A percentile compares a stretch with the other conserved stretches of the same genome.
Conservation (phyloP, 192 early-diverging fungal genomes). For the Funneliformis geosporum region DNA sequence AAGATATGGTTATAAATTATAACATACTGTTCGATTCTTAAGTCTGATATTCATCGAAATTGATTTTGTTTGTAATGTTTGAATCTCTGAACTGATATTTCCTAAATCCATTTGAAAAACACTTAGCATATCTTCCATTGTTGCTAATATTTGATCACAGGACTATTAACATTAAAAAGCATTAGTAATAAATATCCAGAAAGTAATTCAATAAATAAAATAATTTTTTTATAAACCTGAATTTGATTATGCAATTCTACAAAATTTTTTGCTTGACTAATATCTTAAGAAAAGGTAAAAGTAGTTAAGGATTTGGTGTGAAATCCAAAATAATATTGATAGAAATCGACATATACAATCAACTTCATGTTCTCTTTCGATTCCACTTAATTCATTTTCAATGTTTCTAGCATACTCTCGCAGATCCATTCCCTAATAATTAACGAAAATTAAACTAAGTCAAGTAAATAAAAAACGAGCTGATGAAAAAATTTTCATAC, state of each 20-base stretch:
- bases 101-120: constrained; percentile 89
- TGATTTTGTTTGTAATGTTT: constrained; percentile 81
- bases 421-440: constrained; percentile 76
- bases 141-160: constrained; percentile 78
- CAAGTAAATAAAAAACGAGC: not conserved
- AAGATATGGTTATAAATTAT: constrained; percentile 29
- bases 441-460: not conserved
- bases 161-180: constrained; percentile 34
- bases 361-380: constrained; percentile 71
- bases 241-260: constrained; percentile 67
- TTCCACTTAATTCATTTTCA: constrained; percentile 66
- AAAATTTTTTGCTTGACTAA: constrained; percentile 58
- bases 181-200: constrained; percentile 1
- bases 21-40: constrained; percentile 76
- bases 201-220: constrained; percentile 11
- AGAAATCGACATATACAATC: constrained; percentile 47
- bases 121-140: constrained; percentile 83
- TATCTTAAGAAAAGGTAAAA: constrained; percentile 42
- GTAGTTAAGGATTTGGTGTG: not conserved
- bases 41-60: constrained; percentile 77
- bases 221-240: constrained; percentile 40
- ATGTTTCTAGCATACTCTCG: constrained; percentile 82
- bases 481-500: constrained; percentile 33
- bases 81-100: constrained; percentile 86
- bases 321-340: not conserved